phyloP scores from a whole-genome alignment of 495 filamentous ascomycete genomes.

The Aspergillus heteromorphus region DNA sequence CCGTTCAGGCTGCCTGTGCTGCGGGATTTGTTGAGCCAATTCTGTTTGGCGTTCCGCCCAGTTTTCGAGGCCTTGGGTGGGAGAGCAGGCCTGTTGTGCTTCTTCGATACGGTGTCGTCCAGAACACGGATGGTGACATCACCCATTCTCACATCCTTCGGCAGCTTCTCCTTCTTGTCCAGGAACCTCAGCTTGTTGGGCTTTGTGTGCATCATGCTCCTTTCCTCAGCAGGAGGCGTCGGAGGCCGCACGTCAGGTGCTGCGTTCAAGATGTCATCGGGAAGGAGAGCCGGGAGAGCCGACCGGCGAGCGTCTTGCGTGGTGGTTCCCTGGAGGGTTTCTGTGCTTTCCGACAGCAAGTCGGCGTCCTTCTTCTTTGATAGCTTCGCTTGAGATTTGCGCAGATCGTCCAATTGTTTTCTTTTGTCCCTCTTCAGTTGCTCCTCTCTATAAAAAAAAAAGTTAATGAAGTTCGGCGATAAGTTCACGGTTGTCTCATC shows the following conservation, averaged over 20 bases:
- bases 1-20: slow-evolving; percentile 34
- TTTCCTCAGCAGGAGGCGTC: slow-evolving; percentile 31
- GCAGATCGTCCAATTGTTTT: slow-evolving; percentile 41
- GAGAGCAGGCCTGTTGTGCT: slow-evolving; percentile 31
- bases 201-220: slow-evolving; percentile 23
- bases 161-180: slow-evolving; percentile 43
- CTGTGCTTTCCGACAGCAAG: slow-evolving; percentile 34
- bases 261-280: slow-evolving; percentile 48
- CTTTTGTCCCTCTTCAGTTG: slow-evolving; percentile 42
- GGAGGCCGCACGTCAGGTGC: slow-evolving; percentile 37
- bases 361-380: slow-evolving; percentile 39
- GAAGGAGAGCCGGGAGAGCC: slow-evolving; percentile 45
- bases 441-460: slow-evolving; percentile 29
- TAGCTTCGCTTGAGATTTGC: slow-evolving; percentile 44
- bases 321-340: slow-evolving; percentile 37
- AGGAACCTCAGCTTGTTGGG: slow-evolving; percentile 48
- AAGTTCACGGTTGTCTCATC: background rate
- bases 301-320: slow-evolving; percentile 34
- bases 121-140: slow-evolving; percentile 50
- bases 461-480: slow-evolving; percentile 10
- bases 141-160: slow-evolving; percentile 51
- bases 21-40: slow-evolving; percentile 42
- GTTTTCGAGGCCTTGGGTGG: slow-evolving; percentile 47
- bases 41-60: slow-evolving; percentile 41
- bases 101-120: slow-evolving; percentile 31